These are phyloP conservation scores for Dryas integrifolia DNA, from an alignment of 331 rosid species.

Conservation along the genomic window DNA sequence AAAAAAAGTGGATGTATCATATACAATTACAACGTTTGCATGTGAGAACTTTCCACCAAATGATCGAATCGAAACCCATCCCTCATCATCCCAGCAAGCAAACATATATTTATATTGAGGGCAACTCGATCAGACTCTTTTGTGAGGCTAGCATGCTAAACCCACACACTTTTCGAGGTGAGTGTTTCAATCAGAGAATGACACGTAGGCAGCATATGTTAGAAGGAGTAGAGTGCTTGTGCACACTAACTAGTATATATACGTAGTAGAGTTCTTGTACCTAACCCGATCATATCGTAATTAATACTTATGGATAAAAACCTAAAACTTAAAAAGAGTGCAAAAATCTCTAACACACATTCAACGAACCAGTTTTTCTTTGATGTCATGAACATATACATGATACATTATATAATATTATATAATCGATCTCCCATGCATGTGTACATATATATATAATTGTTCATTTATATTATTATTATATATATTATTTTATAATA, in stretches of 20 bases:
- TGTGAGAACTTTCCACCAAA: too few relatives aligned
- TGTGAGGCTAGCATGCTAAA: neutral
- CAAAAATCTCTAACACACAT: conserved; percentile 1
- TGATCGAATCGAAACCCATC: neutral
- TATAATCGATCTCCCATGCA: neutral
- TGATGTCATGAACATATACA: neutral
- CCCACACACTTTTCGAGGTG: neutral
- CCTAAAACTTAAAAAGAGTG: neutral
- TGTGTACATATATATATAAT: too few relatives aligned
- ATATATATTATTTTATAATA: neutral
- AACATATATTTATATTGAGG: neutral
- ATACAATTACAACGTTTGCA: too few relatives aligned
- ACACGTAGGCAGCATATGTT: neutral
- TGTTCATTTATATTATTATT: neutral
- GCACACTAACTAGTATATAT: too few relatives aligned
- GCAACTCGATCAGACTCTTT: neutral
- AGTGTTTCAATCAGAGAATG: neutral
- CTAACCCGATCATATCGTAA: too few relatives aligned
- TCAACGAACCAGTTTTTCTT: neutral
- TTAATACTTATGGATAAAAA: neutral
- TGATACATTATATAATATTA: neutral
- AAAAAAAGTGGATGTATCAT: too few relatives aligned
- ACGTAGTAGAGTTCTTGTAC: too few relatives aligned
- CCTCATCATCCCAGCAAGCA: neutral
- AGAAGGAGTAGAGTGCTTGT: neutral